A percentile compares a stretch with the other conserved stretches of the same genome.
Evolutionary conservation across 164 flowering plant species (phyloP).

Genomic region (Magnolia kwangsiensis): DNA sequence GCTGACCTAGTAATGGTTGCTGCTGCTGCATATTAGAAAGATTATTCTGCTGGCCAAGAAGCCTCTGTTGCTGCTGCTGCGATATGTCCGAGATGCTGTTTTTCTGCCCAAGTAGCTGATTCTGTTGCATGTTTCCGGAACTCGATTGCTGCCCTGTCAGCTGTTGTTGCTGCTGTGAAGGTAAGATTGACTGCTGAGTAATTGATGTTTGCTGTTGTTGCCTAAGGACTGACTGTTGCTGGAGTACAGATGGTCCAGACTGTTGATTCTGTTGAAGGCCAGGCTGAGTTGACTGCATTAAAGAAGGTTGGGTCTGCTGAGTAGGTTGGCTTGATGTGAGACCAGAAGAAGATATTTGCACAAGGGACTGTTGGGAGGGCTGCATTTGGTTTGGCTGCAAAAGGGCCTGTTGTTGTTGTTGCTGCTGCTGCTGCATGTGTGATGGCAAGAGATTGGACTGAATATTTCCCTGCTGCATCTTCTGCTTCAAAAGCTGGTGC

Average conservation of each 20-base stretch:
- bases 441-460: conserved; percentile 46
- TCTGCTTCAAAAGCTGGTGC: conserved; percentile 34
- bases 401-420: conserved; percentile 42
- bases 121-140: conserved; percentile 16
- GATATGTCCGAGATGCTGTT: conserved; percentile 14
- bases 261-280: conserved; percentile 65
- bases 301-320: conserved; percentile 49
- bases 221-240: conserved; percentile 60
- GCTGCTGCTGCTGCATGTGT: conserved; percentile 59
- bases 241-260: conserved; percentile 60
- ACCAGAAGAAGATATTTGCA: conserved; percentile 50
- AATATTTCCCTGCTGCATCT: conserved; percentile 49
- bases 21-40: conserved; percentile 28
- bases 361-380: conserved; percentile 53
- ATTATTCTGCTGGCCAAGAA: conserved; percentile 45
- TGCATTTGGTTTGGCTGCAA: conserved; percentile 64
- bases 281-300: conserved; percentile 47
- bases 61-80: conserved; percentile 56
- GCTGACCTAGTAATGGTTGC: conserved; percentile 33
- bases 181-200: conserved; percentile 44
- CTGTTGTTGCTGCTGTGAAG: conserved; percentile 50
- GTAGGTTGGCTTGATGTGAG: conserved; percentile 26
- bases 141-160: conserved; percentile 16
- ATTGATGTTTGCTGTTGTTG: conserved; percentile 58
- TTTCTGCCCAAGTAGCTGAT: conserved; percentile 22